Evolutionary conservation across 768 basidiomycete genomes (phyloP).

Genomic region (Tulasnella sp.): DNA sequence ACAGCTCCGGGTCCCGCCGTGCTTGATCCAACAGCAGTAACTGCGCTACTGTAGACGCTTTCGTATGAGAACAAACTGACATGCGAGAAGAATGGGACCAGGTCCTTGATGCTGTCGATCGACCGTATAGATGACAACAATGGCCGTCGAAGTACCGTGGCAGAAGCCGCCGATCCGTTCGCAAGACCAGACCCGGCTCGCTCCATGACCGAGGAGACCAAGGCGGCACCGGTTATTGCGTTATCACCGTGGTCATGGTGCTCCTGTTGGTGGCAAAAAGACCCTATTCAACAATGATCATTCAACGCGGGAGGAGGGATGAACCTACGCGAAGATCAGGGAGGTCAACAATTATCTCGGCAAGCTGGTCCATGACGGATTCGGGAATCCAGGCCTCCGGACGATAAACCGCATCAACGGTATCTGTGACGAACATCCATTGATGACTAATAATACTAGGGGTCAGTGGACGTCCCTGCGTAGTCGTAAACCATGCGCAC

Average conservation of each 20-base stretch:
- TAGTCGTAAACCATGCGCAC: constrained; percentile 48
- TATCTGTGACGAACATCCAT: constrained; percentile 99
- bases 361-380: constrained; percentile 87
- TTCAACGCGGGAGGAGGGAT: not conserved
- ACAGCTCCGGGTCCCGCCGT: not conserved
- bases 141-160: constrained; percentile 67
- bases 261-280: not conserved
- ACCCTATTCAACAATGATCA: too few species aligned
- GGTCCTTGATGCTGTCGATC: constrained; percentile 81
- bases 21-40: not conserved
- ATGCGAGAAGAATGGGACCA: constrained; percentile 88
- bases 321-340: constrained; percentile 45
- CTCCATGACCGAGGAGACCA: not conserved
- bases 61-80: constrained; percentile 90
- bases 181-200: not conserved
- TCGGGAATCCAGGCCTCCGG: constrained; percentile 82
- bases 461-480: not conserved
- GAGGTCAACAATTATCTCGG: constrained; percentile 76
- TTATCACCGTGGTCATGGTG: not conserved
- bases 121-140: constrained; percentile 68
- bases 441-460: constrained; percentile 62
- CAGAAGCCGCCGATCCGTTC: constrained; percentile 41
- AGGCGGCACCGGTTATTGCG: not conserved
- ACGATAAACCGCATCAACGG: constrained; percentile 90
- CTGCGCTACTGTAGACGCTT: constrained; percentile 73